Evolutionary conservation across 2,329 filamentous ascomycete genomes (phyloP).

Genomic region (Xylariaceae sp.): DNA sequence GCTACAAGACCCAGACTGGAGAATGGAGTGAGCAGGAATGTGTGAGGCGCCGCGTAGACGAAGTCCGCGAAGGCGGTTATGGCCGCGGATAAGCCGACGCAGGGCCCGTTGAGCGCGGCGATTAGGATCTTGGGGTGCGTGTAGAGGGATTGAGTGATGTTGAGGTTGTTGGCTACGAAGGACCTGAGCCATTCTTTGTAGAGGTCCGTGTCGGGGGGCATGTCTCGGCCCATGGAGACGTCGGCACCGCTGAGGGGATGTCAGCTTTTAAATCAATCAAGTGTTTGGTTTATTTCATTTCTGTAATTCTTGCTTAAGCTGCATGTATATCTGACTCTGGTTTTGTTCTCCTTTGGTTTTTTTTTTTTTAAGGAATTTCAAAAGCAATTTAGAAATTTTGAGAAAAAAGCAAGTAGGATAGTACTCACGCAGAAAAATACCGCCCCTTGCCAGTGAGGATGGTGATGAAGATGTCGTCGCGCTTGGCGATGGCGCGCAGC

Average conservation of each 20-base stretch:
- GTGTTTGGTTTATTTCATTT: not conserved
- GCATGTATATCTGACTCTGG: too few relatives aligned
- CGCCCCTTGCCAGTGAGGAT: constrained; percentile 79
- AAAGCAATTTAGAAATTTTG: too few relatives aligned
- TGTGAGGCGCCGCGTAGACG: constrained; percentile 76
- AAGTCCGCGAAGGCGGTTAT: constrained; percentile 84
- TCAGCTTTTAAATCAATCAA: not conserved
- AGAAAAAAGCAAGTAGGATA: not conserved
- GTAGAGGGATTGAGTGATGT: constrained; percentile 87
- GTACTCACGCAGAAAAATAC: constrained; percentile 78
- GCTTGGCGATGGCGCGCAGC: constrained; percentile 72
- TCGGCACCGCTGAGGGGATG: constrained; percentile 16
- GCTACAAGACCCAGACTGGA: constrained; percentile 83
- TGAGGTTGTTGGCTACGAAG: constrained; percentile 84
- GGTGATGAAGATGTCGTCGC: constrained; percentile 79
- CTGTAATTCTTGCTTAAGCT: constrained; percentile 1
- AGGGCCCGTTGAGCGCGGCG: constrained; percentile 86
- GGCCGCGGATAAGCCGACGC: constrained; percentile 81
- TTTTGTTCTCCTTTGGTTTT: not conserved
- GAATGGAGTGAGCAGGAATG: constrained; percentile 90
- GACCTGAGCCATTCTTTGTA: constrained; percentile 57
- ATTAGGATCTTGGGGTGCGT: constrained; percentile 92
- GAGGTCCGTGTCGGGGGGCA: constrained; percentile 24
- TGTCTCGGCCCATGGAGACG: constrained; percentile 12
- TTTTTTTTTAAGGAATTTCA: too few relatives aligned